These are phyloP conservation scores for Ceratocystis variospora DNA, from an alignment of 2,329 filamentous ascomycete species.

Conservation along the genomic window DNA sequence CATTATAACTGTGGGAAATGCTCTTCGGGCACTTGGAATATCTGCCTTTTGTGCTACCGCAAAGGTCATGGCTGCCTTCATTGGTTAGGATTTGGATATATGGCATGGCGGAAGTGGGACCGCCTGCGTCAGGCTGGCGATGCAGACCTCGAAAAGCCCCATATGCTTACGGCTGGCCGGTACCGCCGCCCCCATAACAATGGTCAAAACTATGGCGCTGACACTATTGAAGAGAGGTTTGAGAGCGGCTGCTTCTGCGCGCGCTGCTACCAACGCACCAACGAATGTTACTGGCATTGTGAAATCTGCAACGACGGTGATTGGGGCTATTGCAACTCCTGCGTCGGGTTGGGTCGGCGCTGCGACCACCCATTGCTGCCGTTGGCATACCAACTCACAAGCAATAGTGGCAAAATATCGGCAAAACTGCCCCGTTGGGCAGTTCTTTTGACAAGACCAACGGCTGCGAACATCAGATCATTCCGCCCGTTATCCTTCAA, in stretches of 20 bases:
- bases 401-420: neutral
- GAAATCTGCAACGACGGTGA: conserved; percentile 77
- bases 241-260: conserved; percentile 77
- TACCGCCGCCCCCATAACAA: conserved; percentile 34
- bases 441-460: conserved; percentile 35
- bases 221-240: conserved; percentile 52
- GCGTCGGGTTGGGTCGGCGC: conserved; percentile 66
- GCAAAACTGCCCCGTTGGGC: conserved; percentile 32
- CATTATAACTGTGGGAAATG: conserved; percentile 74
- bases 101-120: conserved; percentile 55
- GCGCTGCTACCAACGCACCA: conserved; percentile 56
- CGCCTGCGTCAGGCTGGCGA: conserved; percentile 28
- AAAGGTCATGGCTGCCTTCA: conserved; percentile 61
- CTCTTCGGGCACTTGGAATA: conserved; percentile 55
- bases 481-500: conserved; percentile 60
- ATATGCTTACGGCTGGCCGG: conserved; percentile 45
- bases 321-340: conserved; percentile 86
- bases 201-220: conserved; percentile 34
- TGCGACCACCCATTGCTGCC: conserved; percentile 75
- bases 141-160: conserved; percentile 34
- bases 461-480: conserved; percentile 34
- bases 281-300: conserved; percentile 84
- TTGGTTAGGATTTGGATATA: conserved; percentile 77
- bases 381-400: conserved; percentile 45
- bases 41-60: conserved; percentile 73